Base-by-base conservation (phyloP, 2,329 filamentous ascomycete species). In the Colletotrichum trifolii region DNA sequence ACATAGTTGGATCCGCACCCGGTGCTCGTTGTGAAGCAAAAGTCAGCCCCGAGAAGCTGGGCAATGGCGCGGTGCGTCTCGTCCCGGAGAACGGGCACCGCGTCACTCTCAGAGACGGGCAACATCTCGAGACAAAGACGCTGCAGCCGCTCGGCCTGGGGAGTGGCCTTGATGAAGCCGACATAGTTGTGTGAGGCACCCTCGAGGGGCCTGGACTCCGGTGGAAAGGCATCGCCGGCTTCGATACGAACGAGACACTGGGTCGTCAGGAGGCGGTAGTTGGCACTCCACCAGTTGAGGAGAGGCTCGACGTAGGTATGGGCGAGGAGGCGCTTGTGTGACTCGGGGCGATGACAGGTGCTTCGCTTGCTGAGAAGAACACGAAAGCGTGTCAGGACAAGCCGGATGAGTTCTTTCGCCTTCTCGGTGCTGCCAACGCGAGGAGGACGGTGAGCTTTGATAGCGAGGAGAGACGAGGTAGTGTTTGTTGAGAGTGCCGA, bases 221-320 rank as follows among this genome's bases (percentile, higher is more conserved):
- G 49, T 7, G 45, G 45, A 15, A 57, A 48, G 4, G 62, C 46
- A 17, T 63, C 64, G 12, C 42, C 35, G 11, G 58, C 54, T n/a
- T 60, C 53, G 11, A 60, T 43, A 1, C 58, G 57, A 5, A 15
- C 39, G 17, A n/a, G 64, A 42, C 59, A 64, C 33, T 47, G 54
- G 1, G 43, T 67, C 12, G 34, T 40, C 1, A 69, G 55, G 25
- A 69, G 34, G 33, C 68, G 67, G 10, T 54, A 46, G 59, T 69
- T 69, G 38, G 40, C 52, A 1, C 61, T 66, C 61, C 64, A 69
- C 64, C 67, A 69, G 48, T 63, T 56, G 34, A 60, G 62, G 4
- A 69, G 48, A 4, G 68, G 68, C 54, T 69, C 68, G 15, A 67
- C 56, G 53, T 66, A 67, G 50, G 55, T 67, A 52, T 67, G 57